Evolutionary conservation across 208 protist genomes (phyloP), one percentile per base, ranked within the genome.

Genomic region (Wallacemonas sp.): DNA sequence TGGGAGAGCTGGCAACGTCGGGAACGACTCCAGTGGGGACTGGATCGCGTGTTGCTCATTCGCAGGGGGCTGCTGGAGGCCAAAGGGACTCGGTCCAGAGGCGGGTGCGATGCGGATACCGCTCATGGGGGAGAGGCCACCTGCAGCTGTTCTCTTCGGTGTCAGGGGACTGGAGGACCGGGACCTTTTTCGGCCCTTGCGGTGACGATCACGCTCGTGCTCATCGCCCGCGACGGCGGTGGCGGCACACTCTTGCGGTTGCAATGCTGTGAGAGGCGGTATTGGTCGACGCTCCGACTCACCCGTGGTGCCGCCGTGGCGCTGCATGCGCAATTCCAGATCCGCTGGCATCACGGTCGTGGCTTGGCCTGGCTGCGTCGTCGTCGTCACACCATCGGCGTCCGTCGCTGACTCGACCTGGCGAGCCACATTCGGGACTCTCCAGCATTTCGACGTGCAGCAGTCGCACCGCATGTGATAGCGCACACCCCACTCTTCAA

Each of bases 401-500:
- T 62, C 28, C 11, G 56, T 62, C 21, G 31, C 38, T 0, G 56
- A 45, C 39, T 45, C 41, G 15, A 62, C 21, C 1, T 62, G 38
- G 33, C 39, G 34, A n/a, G 44, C 58, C n/a, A 72, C 54, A 21
- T 56, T 58, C 42, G 63, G 39, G 27, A 41, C 26, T 0, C 68
- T 54, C 86, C 88, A 95, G 66, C 89, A 95, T 30, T 72, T 80
- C 9, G 66, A 30, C 28, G 89, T 95, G 76, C 89, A 95, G 68
- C 89, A 95, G 72, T 95, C 89, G 53, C 89, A 95, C 14, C 89
- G 85, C 89, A 93, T 95, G 73, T 81, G 82, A 62, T 89, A 79
- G 2, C 86, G 84, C 61, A 93, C 75, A 1, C 89, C 89, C 82
- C 83, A 91, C 74, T 95, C 89, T 51, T 95, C 89, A 26, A 95